phyloP scores from a whole-genome alignment of 108 stramenopile species.

The Cylindrotheca closterium region DNA sequence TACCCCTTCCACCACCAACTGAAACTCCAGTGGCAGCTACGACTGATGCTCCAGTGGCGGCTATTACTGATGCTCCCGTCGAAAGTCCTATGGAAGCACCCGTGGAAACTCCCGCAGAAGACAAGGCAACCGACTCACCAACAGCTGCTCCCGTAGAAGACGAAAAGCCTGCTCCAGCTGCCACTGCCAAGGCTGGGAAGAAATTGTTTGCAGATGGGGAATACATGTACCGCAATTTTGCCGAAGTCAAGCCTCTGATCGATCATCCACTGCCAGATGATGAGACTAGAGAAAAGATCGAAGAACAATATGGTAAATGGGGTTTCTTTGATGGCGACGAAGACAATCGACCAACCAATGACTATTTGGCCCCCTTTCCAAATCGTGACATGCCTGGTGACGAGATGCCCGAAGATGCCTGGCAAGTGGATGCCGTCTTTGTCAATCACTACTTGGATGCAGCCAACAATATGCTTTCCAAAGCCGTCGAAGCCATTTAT shows the following conservation, averaged over 20 bases:
- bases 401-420: conserved; percentile 71
- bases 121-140: neutral
- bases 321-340: conserved; percentile 81
- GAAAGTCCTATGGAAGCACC: neutral
- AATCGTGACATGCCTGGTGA: conserved; percentile 68
- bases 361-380: conserved; percentile 48
- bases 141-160: neutral
- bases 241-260: conserved; percentile 33
- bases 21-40: neutral
- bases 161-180: neutral
- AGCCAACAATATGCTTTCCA: conserved; percentile 56
- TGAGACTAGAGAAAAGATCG: conserved; percentile 13
- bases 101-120: neutral
- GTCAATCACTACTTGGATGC: conserved; percentile 83
- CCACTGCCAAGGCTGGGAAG: neutral
- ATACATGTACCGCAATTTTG: conserved; percentile 29
- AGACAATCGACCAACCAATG: conserved; percentile 59
- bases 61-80: neutral
- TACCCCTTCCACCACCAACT: neutral
- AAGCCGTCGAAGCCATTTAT: conserved; percentile 75
- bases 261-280: conserved; percentile 29
- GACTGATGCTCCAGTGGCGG: neutral
- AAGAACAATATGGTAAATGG: conserved; percentile 53
- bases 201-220: neutral
- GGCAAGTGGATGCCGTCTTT: conserved; percentile 87